Percentiles rank a stretch among this genome's conserved stretches.
phyloP scores from a whole-genome alignment of 805 yeast genomes.

The Grigorovia yakushimaensis region DNA sequence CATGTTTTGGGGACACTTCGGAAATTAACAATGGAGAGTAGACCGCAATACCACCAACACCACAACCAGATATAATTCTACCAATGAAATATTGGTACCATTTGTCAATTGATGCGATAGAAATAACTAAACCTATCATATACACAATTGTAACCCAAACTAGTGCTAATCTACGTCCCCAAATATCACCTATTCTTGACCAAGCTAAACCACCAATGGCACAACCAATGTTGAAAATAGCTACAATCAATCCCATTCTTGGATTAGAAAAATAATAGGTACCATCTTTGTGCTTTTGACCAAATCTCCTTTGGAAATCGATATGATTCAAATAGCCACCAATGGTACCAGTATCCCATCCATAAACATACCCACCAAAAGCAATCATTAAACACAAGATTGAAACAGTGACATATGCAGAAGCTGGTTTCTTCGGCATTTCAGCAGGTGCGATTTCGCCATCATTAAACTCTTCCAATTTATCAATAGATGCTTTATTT shows the following conservation, averaged over 20 bases:
- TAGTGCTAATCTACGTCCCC: conserved; percentile 53
- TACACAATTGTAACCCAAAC: conserved; percentile 41
- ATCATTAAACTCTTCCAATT: background rate
- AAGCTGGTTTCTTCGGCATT: conserved; percentile 28
- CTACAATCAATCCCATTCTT: conserved; percentile 48
- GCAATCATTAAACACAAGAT: conserved; percentile 27
- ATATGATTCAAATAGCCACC: conserved; percentile 55
- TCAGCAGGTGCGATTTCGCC: conserved; percentile 1
- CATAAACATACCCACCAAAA: conserved; percentile 41
- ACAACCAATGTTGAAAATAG: conserved; percentile 65
- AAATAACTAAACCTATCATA: conserved; percentile 57
- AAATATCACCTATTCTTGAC: conserved; percentile 49
- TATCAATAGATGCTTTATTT: no score
- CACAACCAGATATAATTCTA: conserved; percentile 58
- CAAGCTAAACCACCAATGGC: conserved; percentile 60
- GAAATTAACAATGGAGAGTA: conserved; percentile 65
- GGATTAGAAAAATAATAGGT: conserved; percentile 39
- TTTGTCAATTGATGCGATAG: conserved; percentile 41
- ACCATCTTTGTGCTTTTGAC: conserved; percentile 36
- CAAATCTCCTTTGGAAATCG: conserved; percentile 51
- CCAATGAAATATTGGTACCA: conserved; percentile 71
- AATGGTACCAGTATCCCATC: conserved; percentile 77
- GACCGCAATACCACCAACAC: conserved; percentile 71
- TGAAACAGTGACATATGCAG: conserved; percentile 28
- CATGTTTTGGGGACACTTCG: conserved; percentile 59